Evolutionary conservation across 306 rosid species (phyloP), one percentile per base, ranked within the genome.

Genomic region (Fagus sylvatica): DNA sequence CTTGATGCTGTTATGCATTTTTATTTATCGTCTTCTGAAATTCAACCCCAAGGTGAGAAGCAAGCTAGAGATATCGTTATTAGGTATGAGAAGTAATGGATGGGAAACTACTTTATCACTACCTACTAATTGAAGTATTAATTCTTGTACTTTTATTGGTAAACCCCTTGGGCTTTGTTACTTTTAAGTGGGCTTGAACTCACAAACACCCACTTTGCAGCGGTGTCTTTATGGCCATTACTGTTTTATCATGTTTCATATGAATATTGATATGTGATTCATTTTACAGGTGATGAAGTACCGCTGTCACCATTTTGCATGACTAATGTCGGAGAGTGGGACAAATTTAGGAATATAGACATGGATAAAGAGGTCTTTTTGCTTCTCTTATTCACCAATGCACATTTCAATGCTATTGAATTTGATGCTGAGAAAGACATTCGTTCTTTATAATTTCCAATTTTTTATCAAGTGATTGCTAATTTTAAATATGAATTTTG

Each of bases 261-360:
- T 39, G 55, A 41, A 70, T 74, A 43, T 55, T 54, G 67, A 73
- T 71, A 60, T 84, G 78, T 81, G 15, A 34, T 82, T 89, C 48
- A 53, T 87, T 84, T 78, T 82, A 62, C 87, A 95, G 98, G 98
- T 65, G 93, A 92, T 32, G 93, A 89, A 51, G 96, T 88, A 74
- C 97, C 91, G 5, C 91, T 89, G 40, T 92, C 99, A 49, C 79
- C 91, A 71, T 95, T 93, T 88, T 84, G 80, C 86, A 84, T 86
- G 99, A 80, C 97, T 72, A 86, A 89, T 83, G 89, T 72, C 74
- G 96, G 69, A 81, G 93, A 89, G 78, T 95, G 98, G 97, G 99
- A 95, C 82, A 84, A 87, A 68, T 91, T 95, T 83, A 88, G 99
- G 91, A 95, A 83, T 85, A 93, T 93, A 67, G 99, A 95, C 93